Evolutionary conservation across 2,329 filamentous ascomycete genomes (phyloP).

Genomic region (Aspergillus fijiensis): DNA sequence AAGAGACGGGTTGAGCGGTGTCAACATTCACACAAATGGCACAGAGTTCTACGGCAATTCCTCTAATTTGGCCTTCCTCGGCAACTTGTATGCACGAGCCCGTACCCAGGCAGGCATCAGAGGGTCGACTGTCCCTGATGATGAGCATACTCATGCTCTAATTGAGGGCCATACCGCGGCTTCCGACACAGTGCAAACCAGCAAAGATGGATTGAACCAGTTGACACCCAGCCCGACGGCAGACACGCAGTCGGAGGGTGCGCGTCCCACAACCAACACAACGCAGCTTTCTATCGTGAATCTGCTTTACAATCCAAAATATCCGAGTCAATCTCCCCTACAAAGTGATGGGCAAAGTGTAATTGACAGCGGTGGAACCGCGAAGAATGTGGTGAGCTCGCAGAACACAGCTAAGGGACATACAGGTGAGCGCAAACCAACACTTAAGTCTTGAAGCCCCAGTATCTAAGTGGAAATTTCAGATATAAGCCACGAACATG

Average conservation of each 20-base stretch:
- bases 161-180: not conserved
- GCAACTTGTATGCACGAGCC: slow-evolving; percentile 23
- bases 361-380: not conserved
- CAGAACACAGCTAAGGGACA: not conserved
- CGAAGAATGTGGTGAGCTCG: not conserved
- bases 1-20: slow-evolving; percentile 25
- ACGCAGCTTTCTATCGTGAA: slow-evolving; percentile 23
- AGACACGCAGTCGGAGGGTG: not conserved
- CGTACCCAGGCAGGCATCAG: slow-evolving; percentile 16
- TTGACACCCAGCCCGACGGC: slow-evolving; percentile 1
- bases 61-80: slow-evolving; percentile 29
- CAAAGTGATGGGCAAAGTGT: slow-evolving; percentile 1
- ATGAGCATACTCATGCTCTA: not conserved
- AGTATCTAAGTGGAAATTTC: not conserved
- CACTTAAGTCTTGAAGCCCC: not conserved
- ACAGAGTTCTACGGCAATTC: slow-evolving; percentile 31
- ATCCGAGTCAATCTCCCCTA: slow-evolving; percentile 14
- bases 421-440: slow-evolving; percentile 3
- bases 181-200: not conserved
- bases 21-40: slow-evolving; percentile 29
- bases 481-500: slow-evolving; percentile 6
- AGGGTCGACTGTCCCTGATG: slow-evolving; percentile 1
- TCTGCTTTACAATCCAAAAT: slow-evolving; percentile 20
- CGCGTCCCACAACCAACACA: slow-evolving; percentile 10
- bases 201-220: not conserved